A percentile compares a stretch with the other conserved stretches of the same genome.
Evolutionary conservation across 345 rosid species (phyloP).

Genomic region (Schrenkiella parvula): DNA sequence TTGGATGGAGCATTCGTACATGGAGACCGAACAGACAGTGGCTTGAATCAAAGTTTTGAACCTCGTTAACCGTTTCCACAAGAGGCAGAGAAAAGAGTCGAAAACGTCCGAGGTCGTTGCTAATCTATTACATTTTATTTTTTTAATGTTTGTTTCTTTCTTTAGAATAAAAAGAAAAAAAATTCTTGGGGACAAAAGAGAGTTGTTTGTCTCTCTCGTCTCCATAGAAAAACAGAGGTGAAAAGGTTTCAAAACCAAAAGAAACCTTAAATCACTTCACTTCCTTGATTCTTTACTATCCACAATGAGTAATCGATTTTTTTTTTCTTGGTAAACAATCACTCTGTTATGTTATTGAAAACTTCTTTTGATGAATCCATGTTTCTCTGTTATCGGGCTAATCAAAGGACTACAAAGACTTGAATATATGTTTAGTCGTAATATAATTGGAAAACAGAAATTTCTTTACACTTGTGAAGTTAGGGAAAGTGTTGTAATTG

Average conservation of each 20-base stretch:
- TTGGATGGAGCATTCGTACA: slow-evolving; percentile 76
- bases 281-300: slow-evolving; percentile 28
- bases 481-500: slow-evolving; percentile 25
- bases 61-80: slow-evolving; percentile 13
- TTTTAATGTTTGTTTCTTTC: slow-evolving; percentile 23
- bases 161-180: slow-evolving; percentile 13
- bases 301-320: slow-evolving; percentile 19
- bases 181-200: not conserved
- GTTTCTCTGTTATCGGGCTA: not conserved
- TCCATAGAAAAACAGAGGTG: slow-evolving; percentile 30
- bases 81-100: slow-evolving; percentile 10
- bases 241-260: slow-evolving; percentile 17
- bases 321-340: not conserved
- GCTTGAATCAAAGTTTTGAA: slow-evolving; percentile 42
- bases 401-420: not conserved
- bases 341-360: not conserved
- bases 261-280: slow-evolving; percentile 19
- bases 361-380: not conserved
- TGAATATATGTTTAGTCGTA: slow-evolving; percentile 7
- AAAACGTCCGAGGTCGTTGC: slow-evolving; percentile 16
- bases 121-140: slow-evolving; percentile 29
- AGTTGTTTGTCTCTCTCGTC: slow-evolving; percentile 19
- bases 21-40: slow-evolving; percentile 79
- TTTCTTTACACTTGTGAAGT: slow-evolving; percentile 22
- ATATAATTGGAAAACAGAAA: slow-evolving; percentile 16